Base-by-base conservation (phyloP, 2,329 filamentous ascomycete species). In the Hypoxylon sp. region DNA sequence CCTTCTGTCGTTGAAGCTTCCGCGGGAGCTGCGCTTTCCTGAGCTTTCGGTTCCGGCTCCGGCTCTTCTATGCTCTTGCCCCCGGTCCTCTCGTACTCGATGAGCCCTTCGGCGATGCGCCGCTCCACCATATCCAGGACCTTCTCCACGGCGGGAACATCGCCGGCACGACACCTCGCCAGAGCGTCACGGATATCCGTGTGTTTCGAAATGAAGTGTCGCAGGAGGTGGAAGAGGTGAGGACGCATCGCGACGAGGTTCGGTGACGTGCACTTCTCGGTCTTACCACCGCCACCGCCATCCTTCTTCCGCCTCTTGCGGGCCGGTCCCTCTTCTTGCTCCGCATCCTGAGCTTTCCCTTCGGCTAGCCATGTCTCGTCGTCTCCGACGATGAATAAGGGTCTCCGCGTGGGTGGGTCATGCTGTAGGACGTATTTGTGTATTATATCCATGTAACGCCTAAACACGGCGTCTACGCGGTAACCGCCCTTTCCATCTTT, bases 401-500 rank as follows among this genome's bases (percentile, higher is more conserved):
- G 91, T 65, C 86, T 84, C 52, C 95, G 84, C 39, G 79, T 73
- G 0, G 94, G 94, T 0, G 90, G 88, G 3, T 88, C 81, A 29
- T 81, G 78, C 32, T 88, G 88, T 0, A 96, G 81, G 0, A 91
- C 92, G 74, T 97, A 87, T 76, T 86, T 86, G 78, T 97, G 90
- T 51, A 98, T 86, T 63, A 99, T 96, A 74, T 97, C 91, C 78
- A 98, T 83, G 76, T 99, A 99, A 32, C 95, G 87, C 64, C 96
- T 84, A 73, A 96, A 87, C 0, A 97, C 88, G 2, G 92, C 94
- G 77, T 99, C 96, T 68, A 97, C 88, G 62, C 96, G 86, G 79
- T 92, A 98, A 1, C 96, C 96, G 3, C 93, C 92, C 65, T 87
- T 90, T 0, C 93, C 92, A 74, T 94, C 88, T 55, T 81, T 84